Conservation (phyloP, 768 basidiomycete genomes). For the Phaeotremella skinneri region DNA sequence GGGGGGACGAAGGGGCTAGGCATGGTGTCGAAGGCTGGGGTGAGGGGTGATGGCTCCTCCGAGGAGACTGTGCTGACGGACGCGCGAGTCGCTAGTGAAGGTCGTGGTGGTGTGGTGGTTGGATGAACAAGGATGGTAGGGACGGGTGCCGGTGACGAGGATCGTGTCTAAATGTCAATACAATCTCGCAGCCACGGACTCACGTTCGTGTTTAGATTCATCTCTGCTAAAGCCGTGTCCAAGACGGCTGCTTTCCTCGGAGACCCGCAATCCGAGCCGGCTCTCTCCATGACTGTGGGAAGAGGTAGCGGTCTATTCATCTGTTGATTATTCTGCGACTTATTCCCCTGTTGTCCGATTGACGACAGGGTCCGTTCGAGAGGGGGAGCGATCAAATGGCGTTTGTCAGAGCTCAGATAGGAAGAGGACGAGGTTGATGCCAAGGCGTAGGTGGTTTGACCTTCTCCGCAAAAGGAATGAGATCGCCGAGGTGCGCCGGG, state of each 20-base stretch:
- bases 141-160: neutral
- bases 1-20: slow-evolving; percentile 5
- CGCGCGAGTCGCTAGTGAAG: slow-evolving; percentile 8
- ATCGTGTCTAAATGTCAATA: neutral
- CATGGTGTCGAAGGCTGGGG: slow-evolving; percentile 8
- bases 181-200: slow-evolving; percentile 1
- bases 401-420: slow-evolving; percentile 14
- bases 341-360: slow-evolving; percentile 18
- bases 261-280: neutral
- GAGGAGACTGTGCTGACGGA: slow-evolving; percentile 13
- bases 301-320: slow-evolving; percentile 15
- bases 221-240: neutral
- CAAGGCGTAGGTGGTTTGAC: slow-evolving; percentile 17
- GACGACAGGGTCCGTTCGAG: slow-evolving; percentile 20
- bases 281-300: neutral
- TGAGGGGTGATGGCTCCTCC: slow-evolving; percentile 3
- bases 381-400: slow-evolving; percentile 14
- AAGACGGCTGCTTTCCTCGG: neutral
- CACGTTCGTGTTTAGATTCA: slow-evolving; percentile 16
- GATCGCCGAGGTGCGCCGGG: slow-evolving; percentile 16
- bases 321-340: slow-evolving; percentile 15
- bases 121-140: slow-evolving; percentile 16
- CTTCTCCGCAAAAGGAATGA: slow-evolving; percentile 21
- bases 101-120: slow-evolving; percentile 15
- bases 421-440: slow-evolving; percentile 10